phyloP scores from a whole-genome alignment of 2,329 filamentous ascomycete genomes.

The Amylocarpus encephaloides region DNA sequence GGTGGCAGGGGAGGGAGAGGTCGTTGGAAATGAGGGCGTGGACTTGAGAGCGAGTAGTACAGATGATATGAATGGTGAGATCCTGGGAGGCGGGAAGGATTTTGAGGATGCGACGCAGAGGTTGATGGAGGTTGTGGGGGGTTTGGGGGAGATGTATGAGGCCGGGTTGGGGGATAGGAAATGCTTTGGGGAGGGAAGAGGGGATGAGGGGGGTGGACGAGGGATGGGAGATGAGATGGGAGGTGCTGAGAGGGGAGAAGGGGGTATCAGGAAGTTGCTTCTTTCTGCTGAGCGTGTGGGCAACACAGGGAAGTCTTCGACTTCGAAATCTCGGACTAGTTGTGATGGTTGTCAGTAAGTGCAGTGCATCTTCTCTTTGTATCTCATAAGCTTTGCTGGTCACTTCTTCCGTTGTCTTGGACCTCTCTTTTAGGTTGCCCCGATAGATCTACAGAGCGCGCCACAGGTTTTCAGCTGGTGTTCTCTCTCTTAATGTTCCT shows the following conservation, averaged over 20 bases:
- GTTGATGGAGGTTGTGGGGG: background rate
- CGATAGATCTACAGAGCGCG: no score
- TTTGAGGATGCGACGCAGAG: background rate
- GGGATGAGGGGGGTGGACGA: no score
- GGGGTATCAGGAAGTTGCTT: no score
- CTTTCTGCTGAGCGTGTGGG: no score
- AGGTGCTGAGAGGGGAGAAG: no score
- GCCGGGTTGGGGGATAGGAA: no score
- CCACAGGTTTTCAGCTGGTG: background rate
- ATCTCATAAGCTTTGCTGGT: background rate
- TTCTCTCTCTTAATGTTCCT: background rate
- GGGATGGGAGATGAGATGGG: no score
- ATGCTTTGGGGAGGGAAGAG: no score
- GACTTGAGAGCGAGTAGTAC: no score
- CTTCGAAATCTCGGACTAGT: background rate
- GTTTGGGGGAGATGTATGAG: background rate
- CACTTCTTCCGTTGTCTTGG: no score
- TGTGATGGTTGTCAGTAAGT: background rate
- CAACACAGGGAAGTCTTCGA: background rate
- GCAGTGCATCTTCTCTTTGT: background rate
- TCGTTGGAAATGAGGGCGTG: no score
- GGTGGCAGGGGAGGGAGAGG: constrained; percentile 6
- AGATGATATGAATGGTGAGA: background rate
- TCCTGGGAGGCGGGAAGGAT: background rate
- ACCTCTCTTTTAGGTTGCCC: no score